Conservation (phyloP, 768 basidiomycete genomes). For the Naganishia vishniacii region DNA sequence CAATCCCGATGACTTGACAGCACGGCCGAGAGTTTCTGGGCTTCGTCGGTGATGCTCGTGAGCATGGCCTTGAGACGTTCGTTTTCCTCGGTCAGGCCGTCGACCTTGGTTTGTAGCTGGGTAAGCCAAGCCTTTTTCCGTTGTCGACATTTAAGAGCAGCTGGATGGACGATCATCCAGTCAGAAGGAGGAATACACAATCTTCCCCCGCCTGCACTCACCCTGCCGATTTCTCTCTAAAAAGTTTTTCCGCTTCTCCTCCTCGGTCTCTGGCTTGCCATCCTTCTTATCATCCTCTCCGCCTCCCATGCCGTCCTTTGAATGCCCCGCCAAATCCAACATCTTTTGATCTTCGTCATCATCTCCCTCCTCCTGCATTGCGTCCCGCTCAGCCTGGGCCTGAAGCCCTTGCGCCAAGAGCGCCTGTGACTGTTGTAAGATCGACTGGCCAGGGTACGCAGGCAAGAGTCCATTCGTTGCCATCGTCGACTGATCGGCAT, state of each 20-base stretch:
- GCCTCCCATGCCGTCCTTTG: neutral
- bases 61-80: constrained; percentile 84
- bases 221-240: constrained; percentile 96
- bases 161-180: constrained; percentile 51
- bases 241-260: constrained; percentile 95
- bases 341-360: constrained; percentile 41
- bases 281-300: constrained; percentile 38
- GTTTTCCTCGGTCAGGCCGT: constrained; percentile 86
- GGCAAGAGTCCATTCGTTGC: constrained; percentile 6
- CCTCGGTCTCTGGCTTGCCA: constrained; percentile 91
- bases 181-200: too few relatives aligned
- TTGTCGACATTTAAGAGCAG: constrained; percentile 96
- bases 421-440: constrained; percentile 13
- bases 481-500: constrained; percentile 16
- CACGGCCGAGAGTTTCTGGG: constrained; percentile 62
- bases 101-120: constrained; percentile 87
- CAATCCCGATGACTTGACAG: constrained; percentile 52
- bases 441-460: constrained; percentile 13
- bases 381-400: constrained; percentile 11
- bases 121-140: constrained; percentile 97
- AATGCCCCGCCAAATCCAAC: constrained; percentile 38
- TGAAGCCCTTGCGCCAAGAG: constrained; percentile 5
- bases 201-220: too few relatives aligned
- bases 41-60: constrained; percentile 82
- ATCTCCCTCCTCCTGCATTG: constrained; percentile 42